Evolutionary conservation across 108 stramenopile genomes (phyloP).

Genomic region (Nitzschia inconspicua): DNA sequence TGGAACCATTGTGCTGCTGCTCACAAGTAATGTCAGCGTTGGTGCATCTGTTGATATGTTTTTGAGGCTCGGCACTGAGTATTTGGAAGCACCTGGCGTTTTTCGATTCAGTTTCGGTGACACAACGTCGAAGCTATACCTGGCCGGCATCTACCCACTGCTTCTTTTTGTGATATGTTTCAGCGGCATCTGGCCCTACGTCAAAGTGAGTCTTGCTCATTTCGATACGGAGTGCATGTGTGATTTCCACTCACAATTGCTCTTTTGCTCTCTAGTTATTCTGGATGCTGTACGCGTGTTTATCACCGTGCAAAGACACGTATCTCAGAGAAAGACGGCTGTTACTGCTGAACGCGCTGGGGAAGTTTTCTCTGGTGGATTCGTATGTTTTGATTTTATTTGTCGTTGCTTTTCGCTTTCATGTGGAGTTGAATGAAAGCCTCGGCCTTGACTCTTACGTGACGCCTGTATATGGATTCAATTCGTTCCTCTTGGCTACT

Average conservation of each 20-base stretch:
- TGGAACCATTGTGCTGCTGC: slow-evolving; percentile 48
- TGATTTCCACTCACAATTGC: too few species aligned
- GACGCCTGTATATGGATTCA: slow-evolving; percentile 77
- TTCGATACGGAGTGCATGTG: too few species aligned
- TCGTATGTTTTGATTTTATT: slow-evolving; percentile 87
- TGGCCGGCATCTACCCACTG: slow-evolving; percentile 84
- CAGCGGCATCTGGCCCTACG: slow-evolving; percentile 91
- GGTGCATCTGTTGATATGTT: slow-evolving; percentile 77
- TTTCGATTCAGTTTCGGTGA: slow-evolving; percentile 76
- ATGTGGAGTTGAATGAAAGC: slow-evolving; percentile 53
- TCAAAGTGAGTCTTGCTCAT: slow-evolving; percentile 25
- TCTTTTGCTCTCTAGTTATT: too few species aligned
- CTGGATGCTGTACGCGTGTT: slow-evolving; percentile 73
- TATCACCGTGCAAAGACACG: slow-evolving; percentile 18
- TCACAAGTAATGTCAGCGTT: slow-evolving; percentile 65
- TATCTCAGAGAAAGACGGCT: slow-evolving; percentile 64
- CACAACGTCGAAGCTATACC: slow-evolving; percentile 76
- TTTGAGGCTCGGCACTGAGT: slow-evolving; percentile 24
- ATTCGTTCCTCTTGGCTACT: slow-evolving; percentile 84
- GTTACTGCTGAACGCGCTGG: slow-evolving; percentile 73
- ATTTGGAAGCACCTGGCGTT: slow-evolving; percentile 44
- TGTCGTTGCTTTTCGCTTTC: slow-evolving; percentile 88
- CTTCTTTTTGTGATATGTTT: slow-evolving; percentile 80
- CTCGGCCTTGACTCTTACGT: slow-evolving; percentile 62
- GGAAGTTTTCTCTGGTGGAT: slow-evolving; percentile 92